These are phyloP conservation scores for Termitomyces sp. DNA, from an alignment of 768 basidiomycete species.

Conservation along the genomic window DNA sequence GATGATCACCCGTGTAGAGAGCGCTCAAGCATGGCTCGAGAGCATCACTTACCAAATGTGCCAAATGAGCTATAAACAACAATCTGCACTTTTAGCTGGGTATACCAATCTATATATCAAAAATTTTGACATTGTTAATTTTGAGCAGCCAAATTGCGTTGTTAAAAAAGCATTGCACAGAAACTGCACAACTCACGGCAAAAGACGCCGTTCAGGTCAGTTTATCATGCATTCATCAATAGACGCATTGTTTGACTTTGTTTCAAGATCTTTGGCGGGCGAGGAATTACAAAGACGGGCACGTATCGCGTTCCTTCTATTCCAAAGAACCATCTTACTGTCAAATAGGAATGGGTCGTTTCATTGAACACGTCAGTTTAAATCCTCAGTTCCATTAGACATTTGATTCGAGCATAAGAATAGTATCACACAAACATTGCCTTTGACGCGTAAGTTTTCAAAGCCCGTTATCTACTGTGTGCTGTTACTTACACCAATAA, in stretches of 20 bases:
- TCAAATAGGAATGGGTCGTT: constrained; percentile 13
- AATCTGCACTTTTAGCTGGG: constrained; percentile 71
- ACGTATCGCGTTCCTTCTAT: constrained; percentile 27
- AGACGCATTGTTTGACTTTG: constrained; percentile 16
- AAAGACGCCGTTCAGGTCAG: constrained; percentile 55
- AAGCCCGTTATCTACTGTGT: not conserved
- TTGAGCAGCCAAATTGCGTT: constrained; percentile 61
- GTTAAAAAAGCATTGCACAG: constrained; percentile 74
- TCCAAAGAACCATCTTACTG: not conserved
- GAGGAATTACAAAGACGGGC: constrained; percentile 76
- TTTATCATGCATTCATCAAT: not conserved
- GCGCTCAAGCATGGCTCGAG: constrained; percentile 83
- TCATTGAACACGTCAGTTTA: constrained; percentile 18
- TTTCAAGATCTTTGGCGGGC: constrained; percentile 70
- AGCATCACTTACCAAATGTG: constrained; percentile 84
- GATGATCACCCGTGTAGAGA: constrained; percentile 80
- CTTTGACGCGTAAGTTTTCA: constrained; percentile 19
- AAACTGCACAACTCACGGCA: constrained; percentile 73
- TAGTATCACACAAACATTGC: constrained; percentile 19
- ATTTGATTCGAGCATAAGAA: not conserved
- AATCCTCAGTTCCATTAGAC: not conserved
- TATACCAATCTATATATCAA: constrained; percentile 19
- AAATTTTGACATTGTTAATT: not conserved
- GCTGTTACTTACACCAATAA: not conserved
- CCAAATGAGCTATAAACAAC: constrained; percentile 78